Evolutionary conservation across 257 asterid genomes (phyloP).

Genomic region (Thymus mandschuricus): DNA sequence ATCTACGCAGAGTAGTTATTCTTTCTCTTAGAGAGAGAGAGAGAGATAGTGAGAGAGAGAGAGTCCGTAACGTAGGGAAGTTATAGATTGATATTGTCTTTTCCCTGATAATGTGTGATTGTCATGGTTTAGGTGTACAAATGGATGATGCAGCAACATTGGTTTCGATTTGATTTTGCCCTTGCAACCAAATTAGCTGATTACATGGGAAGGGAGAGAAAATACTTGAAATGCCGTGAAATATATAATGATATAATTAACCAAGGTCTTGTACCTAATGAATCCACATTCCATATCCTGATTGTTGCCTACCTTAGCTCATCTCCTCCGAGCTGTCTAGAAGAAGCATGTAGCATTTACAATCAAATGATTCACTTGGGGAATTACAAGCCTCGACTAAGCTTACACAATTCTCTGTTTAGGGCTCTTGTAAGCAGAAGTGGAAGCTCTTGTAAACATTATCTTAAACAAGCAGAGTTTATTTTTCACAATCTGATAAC

Average conservation of each 20-base stretch:
- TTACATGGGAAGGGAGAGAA: conserved; percentile 91
- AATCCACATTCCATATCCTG: conserved; percentile 85
- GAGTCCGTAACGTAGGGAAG: conserved; percentile 14
- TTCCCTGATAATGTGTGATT: conserved; percentile 23
- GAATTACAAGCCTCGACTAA: conserved; percentile 78
- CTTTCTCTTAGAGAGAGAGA: not conserved
- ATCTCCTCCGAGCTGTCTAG: conserved; percentile 58
- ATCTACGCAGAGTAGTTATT: conserved; percentile 1
- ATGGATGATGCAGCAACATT: conserved; percentile 93
- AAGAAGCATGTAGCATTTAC: conserved; percentile 77
- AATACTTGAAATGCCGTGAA: conserved; percentile 82
- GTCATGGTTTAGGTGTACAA: conserved; percentile 69
- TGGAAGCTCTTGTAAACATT: conserved; percentile 55
- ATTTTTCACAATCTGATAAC: conserved; percentile 69
- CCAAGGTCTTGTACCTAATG: conserved; percentile 80
- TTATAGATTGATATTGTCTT: conserved; percentile 9
- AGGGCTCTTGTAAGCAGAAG: conserved; percentile 70
- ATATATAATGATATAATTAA: conserved; percentile 77
- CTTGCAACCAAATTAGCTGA: conserved; percentile 90
- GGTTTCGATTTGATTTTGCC: conserved; percentile 84
- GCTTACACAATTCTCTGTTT: conserved; percentile 85
- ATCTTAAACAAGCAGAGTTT: conserved; percentile 85
- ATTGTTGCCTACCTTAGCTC: conserved; percentile 84
- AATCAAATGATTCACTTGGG: conserved; percentile 94
- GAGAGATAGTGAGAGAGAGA: too few relatives aligned